phyloP scores from a whole-genome alignment of 2,329 filamentous ascomycete species.

The Emericellopsis atlantica region DNA sequence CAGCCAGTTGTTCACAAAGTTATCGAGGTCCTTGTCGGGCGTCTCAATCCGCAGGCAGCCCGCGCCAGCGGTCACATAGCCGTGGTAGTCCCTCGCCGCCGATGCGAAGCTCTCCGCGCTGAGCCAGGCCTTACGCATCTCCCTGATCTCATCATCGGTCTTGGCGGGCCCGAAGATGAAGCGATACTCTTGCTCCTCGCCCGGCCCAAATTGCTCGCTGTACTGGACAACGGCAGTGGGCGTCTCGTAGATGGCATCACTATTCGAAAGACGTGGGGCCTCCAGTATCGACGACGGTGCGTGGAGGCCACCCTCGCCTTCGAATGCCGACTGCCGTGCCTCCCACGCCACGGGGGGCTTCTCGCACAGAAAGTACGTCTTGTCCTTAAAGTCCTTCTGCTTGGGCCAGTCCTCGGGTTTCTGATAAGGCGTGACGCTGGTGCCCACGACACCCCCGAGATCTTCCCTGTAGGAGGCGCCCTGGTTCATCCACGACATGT shows the following conservation, averaged over 20 bases:
- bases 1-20: conserved; percentile 47
- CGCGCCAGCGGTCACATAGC: conserved; percentile 34
- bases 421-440: conserved; percentile 42
- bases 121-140: conserved; percentile 33
- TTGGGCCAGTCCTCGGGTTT: conserved; percentile 44
- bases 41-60: conserved; percentile 40
- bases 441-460: conserved; percentile 35
- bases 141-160: conserved; percentile 34
- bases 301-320: conserved; percentile 46
- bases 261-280: conserved; percentile 22
- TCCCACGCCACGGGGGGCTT: conserved; percentile 38
- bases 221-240: conserved; percentile 42
- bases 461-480: conserved; percentile 36
- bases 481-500: conserved; percentile 52
- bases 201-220: conserved; percentile 22
- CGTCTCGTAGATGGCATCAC: conserved; percentile 42
- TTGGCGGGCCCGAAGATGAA: conserved; percentile 43
- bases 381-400: conserved; percentile 43
- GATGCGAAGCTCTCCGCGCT: conserved; percentile 32
- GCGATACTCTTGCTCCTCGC: conserved; percentile 31
- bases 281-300: conserved; percentile 29
- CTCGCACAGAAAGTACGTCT: conserved; percentile 43
- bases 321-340: conserved; percentile 35
- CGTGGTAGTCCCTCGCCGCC: conserved; percentile 31
- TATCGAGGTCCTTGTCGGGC: conserved; percentile 40